Percentiles rank a stretch among this genome's conserved stretches.
Evolutionary conservation across 1,284 basidiomycete genomes (phyloP).

Genomic region (Irpex sp.): DNA sequence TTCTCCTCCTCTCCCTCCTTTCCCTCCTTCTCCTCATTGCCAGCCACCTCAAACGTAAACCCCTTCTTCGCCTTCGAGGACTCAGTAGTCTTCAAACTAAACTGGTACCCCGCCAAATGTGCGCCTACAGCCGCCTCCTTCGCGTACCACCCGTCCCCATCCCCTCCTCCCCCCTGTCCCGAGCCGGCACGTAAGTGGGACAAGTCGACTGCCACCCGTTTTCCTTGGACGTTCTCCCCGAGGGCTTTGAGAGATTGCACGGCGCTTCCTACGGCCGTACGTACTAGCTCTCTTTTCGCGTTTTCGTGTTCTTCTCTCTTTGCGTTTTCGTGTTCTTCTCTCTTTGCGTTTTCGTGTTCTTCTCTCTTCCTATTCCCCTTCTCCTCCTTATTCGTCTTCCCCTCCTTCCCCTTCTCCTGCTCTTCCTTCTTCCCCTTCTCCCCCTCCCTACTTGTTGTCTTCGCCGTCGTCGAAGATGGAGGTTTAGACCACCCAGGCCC

Average conservation of each 20-base stretch:
- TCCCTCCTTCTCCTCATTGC: too few relatives aligned
- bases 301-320: conserved; percentile 20
- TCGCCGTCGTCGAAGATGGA: conserved; percentile 14
- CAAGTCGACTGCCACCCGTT: conserved; percentile 54
- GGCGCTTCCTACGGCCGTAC: conserved; percentile 62
- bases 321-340: too few relatives aligned
- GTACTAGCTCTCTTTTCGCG: conserved; percentile 54
- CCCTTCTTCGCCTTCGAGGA: too few relatives aligned
- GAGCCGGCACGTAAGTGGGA: conserved; percentile 43
- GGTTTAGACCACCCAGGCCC: conserved; percentile 53
- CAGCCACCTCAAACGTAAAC: too few relatives aligned
- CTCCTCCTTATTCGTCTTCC: too few relatives aligned
- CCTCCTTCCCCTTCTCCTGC: too few relatives aligned
- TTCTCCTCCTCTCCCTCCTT: conserved; percentile 12
- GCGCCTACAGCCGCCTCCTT: conserved; percentile 81
- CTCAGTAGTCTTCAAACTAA: conserved; percentile 62
- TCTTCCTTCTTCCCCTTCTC: too few relatives aligned
- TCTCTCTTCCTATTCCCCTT: too few relatives aligned
- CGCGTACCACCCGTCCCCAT: too few relatives aligned
- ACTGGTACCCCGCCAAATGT: conserved; percentile 67
- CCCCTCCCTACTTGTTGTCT: too few relatives aligned
- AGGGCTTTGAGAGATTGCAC: conserved; percentile 59
- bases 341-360: too few relatives aligned
- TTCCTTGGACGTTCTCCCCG: conserved; percentile 44
- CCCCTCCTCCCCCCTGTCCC: too few relatives aligned